Conservation (phyloP, 2,329 filamentous ascomycete genomes). For the Teratosphaeria nubilosa region DNA sequence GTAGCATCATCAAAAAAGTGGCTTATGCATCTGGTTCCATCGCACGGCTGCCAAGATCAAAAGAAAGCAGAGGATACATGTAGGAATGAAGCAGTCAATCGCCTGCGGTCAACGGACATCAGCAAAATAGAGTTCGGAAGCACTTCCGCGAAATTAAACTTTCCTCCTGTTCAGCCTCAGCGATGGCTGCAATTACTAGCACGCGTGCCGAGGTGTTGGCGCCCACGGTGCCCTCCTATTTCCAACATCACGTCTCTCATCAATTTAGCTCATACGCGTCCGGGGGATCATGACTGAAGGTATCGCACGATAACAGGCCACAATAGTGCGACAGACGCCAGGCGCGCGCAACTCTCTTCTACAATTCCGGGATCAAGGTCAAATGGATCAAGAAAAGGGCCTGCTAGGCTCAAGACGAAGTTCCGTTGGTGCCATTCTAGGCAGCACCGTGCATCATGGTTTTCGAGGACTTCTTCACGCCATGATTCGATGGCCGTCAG, state of each 20-base stretch:
- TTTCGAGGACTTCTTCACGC: conserved; percentile 1
- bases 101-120: not conserved
- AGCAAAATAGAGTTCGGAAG: not conserved
- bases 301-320: not conserved
- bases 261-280: not conserved
- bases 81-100: not conserved
- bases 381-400: not conserved
- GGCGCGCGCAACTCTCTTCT: not conserved
- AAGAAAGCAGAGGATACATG: no score
- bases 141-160: not conserved
- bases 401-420: not conserved
- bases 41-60: no score
- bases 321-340: not conserved
- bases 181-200: not conserved
- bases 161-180: no score
- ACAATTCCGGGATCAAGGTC: not conserved
- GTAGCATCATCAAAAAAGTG: no score
- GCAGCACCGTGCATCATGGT: not conserved
- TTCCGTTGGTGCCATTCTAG: not conserved
- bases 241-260: not conserved
- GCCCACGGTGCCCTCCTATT: not conserved
- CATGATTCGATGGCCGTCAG: not conserved
- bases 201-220: not conserved
- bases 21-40: no score
- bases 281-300: not conserved